These are phyloP conservation scores for Astrocystis sublimbata DNA, from an alignment of 495 filamentous ascomycete genomes.

Conservation along the genomic window DNA sequence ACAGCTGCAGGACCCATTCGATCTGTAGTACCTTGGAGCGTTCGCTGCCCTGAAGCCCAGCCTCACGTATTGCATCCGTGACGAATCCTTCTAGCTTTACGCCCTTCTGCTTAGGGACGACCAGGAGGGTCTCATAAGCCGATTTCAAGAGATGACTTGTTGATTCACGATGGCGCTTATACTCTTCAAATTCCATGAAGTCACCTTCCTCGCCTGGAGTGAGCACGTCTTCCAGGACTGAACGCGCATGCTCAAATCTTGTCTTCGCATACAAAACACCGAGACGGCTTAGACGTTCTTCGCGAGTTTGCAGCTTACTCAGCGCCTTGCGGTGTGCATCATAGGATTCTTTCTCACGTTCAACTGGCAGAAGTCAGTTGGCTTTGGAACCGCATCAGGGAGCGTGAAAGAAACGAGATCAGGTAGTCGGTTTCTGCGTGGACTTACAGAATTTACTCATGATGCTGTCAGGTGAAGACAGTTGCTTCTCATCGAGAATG, in stretches of 20 bases:
- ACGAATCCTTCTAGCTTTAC: background rate
- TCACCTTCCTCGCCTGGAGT: constrained; percentile 12
- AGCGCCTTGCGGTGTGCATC: constrained; percentile 34
- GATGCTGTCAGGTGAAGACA: constrained; percentile 3
- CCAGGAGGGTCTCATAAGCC: constrained; percentile 17
- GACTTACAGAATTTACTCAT: constrained; percentile 39
- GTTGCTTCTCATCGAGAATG: constrained; percentile 16
- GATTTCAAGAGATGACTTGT: constrained; percentile 25
- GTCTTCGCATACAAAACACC: background rate
- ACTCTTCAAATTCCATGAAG: constrained; percentile 56
- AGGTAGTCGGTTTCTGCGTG: constrained; percentile 11
- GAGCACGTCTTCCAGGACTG: background rate
- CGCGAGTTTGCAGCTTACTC: constrained; percentile 18
- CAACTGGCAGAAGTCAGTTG: constrained; percentile 40
- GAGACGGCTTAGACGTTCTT: background rate
- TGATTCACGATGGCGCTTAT: constrained; percentile 43
- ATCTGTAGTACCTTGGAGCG: constrained; percentile 36
- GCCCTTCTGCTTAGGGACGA: background rate
- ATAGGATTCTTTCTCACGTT: constrained; percentile 43
- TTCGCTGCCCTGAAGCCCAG: constrained; percentile 17
- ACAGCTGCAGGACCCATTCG: constrained; percentile 54
- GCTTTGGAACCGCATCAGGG: background rate
- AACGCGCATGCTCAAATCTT: background rate
- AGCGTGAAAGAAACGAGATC: background rate
- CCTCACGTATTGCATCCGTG: background rate